phyloP scores from a whole-genome alignment of 768 basidiomycete species.

The Nidularia pulvinata region DNA sequence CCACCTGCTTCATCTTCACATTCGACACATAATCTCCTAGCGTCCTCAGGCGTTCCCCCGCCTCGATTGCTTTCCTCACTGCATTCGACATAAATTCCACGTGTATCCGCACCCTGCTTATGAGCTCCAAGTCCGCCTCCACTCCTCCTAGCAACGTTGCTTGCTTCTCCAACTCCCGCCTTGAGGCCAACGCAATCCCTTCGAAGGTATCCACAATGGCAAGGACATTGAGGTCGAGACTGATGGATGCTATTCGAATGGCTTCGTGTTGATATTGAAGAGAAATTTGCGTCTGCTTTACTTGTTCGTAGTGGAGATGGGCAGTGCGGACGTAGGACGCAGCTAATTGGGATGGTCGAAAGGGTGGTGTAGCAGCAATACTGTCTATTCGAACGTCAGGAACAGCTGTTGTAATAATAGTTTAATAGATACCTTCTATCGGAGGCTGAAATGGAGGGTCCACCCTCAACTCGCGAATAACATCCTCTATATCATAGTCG shows the following conservation, averaged over 20 bases:
- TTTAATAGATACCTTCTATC: slow-evolving; percentile 56
- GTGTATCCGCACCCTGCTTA: slow-evolving; percentile 67
- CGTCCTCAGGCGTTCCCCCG: slow-evolving; percentile 66
- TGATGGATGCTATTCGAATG: slow-evolving; percentile 69
- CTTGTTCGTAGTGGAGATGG: slow-evolving; percentile 62
- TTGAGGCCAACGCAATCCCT: slow-evolving; percentile 47
- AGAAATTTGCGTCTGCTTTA: slow-evolving; percentile 48
- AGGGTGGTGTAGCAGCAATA: slow-evolving; percentile 69
- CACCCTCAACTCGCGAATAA: slow-evolving; percentile 60
- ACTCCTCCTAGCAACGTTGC: slow-evolving; percentile 58
- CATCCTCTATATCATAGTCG: slow-evolving; percentile 65
- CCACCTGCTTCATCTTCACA: slow-evolving; percentile 80
- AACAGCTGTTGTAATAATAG: not conserved
- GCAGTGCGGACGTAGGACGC: slow-evolving; percentile 66
- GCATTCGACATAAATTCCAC: slow-evolving; percentile 72
- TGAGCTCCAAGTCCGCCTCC: slow-evolving; percentile 72
- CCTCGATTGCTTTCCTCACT: slow-evolving; percentile 69
- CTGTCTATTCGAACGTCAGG: slow-evolving; percentile 36
- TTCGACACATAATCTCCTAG: slow-evolving; percentile 81
- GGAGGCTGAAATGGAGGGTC: slow-evolving; percentile 66
- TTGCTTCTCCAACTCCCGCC: slow-evolving; percentile 72
- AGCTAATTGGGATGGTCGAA: slow-evolving; percentile 65
- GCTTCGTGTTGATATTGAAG: slow-evolving; percentile 71
- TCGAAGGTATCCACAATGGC: slow-evolving; percentile 73
- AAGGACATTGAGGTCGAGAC: slow-evolving; percentile 73